Conservation (phyloP, 2,329 filamentous ascomycete species). For the Colletotrichum somersetense region DNA sequence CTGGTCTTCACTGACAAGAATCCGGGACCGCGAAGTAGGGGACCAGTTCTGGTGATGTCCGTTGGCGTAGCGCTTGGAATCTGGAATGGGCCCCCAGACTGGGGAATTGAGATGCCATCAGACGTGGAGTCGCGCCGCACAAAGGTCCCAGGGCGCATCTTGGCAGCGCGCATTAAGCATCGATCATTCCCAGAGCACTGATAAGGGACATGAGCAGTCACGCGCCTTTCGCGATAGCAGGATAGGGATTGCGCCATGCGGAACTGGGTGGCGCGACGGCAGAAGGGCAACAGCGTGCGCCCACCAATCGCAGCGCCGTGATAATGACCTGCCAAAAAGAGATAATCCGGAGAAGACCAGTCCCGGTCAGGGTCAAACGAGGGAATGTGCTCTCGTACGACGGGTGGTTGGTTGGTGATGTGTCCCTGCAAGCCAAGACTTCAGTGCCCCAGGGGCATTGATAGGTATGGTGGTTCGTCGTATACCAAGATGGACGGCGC, state of each 20-base stretch:
- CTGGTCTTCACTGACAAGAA: background rate
- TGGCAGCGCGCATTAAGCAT: slow-evolving; percentile 20
- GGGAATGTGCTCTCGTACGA: slow-evolving; percentile 13
- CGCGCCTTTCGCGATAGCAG: slow-evolving; percentile 3
- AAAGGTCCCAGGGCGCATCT: slow-evolving; percentile 26
- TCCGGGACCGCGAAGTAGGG: background rate
- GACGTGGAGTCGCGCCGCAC: slow-evolving; percentile 18
- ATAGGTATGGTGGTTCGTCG: background rate
- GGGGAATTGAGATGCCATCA: background rate
- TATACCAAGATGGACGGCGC: background rate
- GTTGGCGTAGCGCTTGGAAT: background rate
- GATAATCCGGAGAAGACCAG: slow-evolving; percentile 26
- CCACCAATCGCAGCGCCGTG: slow-evolving; percentile 1
- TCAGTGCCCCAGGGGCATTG: slow-evolving; percentile 10
- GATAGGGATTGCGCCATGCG: slow-evolving; percentile 21
- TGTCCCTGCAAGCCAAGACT: slow-evolving; percentile 23
- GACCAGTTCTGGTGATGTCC: background rate
- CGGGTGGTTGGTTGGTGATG: background rate
- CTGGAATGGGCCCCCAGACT: background rate
- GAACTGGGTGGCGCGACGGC: background rate
- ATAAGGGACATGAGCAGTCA: slow-evolving; percentile 9
- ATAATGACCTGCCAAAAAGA: slow-evolving; percentile 35
- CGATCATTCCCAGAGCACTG: background rate
- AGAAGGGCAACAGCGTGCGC: background rate
- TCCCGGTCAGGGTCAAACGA: slow-evolving; percentile 9